Evolutionary conservation across 2,329 filamentous ascomycete genomes (phyloP).

Genomic region (Fusarium temperatum): DNA sequence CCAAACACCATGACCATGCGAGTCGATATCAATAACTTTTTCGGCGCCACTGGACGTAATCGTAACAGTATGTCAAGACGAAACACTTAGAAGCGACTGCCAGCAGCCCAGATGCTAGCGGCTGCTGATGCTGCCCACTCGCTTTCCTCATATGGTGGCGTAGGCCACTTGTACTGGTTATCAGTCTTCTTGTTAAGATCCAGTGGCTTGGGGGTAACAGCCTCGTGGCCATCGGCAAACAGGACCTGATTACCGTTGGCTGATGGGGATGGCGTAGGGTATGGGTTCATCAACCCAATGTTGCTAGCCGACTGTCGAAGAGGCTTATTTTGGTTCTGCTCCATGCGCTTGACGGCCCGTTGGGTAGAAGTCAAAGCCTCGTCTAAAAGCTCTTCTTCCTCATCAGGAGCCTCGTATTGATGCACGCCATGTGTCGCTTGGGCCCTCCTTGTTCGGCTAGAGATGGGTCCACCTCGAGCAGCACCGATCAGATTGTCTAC

Average conservation of each 20-base stretch:
- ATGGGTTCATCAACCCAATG: slow-evolving; percentile 66
- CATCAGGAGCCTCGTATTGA: slow-evolving; percentile 92
- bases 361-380: slow-evolving; percentile 84
- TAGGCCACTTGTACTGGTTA: slow-evolving; percentile 82
- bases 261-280: slow-evolving; percentile 77
- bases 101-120: slow-evolving; percentile 80
- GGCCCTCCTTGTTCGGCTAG: slow-evolving; percentile 81
- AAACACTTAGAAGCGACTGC: slow-evolving; percentile 65
- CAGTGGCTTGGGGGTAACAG: slow-evolving; percentile 74
- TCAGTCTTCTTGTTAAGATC: slow-evolving; percentile 69
- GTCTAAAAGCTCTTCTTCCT: slow-evolving; percentile 94
- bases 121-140: slow-evolving; percentile 89
- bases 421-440: slow-evolving; percentile 78
- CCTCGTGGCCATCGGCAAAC: slow-evolving; percentile 73
- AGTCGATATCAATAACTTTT: slow-evolving; percentile 41
- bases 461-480: slow-evolving; percentile 70
- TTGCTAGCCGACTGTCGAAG: slow-evolving; percentile 73
- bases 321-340: slow-evolving; percentile 52
- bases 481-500: slow-evolving; percentile 70
- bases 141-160: slow-evolving; percentile 91
- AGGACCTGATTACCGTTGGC: slow-evolving; percentile 81
- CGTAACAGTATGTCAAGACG: slow-evolving; percentile 20
- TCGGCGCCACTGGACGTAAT: slow-evolving; percentile 39
- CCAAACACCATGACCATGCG: slow-evolving; percentile 44
- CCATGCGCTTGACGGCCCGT: slow-evolving; percentile 77